Evolutionary conservation across 306 rosid genomes (phyloP).

Genomic region (Gastrolobium villosum): DNA sequence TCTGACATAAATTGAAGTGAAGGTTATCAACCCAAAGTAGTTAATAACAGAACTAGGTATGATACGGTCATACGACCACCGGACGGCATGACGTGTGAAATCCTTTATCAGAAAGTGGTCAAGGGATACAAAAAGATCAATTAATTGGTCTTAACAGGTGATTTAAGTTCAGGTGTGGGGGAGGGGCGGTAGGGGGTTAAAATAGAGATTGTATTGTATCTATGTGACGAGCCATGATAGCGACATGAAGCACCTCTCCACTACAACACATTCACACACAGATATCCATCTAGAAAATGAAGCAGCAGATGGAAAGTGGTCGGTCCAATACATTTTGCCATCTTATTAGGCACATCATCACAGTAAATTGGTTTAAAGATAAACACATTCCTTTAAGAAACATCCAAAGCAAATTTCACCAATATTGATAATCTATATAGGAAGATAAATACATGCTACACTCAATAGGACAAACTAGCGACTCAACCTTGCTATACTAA

Average conservation of each 20-base stretch:
- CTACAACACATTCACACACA: not conserved
- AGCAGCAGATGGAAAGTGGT: not conserved
- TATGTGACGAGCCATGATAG: not conserved
- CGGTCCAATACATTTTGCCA: not conserved
- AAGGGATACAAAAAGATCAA: not conserved
- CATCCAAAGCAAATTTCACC: not conserved
- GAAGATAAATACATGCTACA: not conserved
- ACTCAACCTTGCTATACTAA: not conserved
- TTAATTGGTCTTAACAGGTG: not conserved
- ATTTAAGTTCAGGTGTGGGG: not conserved
- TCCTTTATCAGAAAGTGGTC: not conserved
- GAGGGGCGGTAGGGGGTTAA: no score
- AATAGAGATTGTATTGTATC: not conserved
- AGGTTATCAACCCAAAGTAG: not conserved
- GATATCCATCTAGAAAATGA: not conserved
- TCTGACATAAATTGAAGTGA: no score
- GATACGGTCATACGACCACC: not conserved
- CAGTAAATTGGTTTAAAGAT: not conserved
- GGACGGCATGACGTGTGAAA: not conserved
- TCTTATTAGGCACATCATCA: not conserved
- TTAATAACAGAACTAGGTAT: not conserved
- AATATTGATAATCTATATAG: not conserved
- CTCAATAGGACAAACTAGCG: not conserved
- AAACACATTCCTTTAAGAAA: not conserved
- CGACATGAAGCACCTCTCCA: not conserved